Evolutionary conservation across 2,329 filamentous ascomycete genomes (phyloP).

Genomic region (Aspergillus sp.): DNA sequence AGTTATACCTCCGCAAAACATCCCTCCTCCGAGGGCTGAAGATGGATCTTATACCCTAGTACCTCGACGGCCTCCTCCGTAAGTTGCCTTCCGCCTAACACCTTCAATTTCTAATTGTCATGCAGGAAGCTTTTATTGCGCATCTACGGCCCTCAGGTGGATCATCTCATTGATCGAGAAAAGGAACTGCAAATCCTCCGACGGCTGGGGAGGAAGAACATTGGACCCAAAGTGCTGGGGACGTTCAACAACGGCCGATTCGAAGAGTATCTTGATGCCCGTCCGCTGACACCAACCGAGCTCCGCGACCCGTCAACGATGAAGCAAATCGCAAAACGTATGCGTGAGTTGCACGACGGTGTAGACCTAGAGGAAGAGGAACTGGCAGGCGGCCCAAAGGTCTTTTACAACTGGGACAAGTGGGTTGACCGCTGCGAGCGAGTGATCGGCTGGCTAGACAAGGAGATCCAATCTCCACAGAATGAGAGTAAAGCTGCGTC

Average conservation of each 20-base stretch:
- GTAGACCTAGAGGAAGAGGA: constrained; percentile 84
- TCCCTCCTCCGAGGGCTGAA: constrained; percentile 51
- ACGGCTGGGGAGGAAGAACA: constrained; percentile 86
- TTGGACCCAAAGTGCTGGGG: constrained; percentile 86
- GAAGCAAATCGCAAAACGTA: constrained; percentile 92
- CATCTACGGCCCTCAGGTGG: constrained; percentile 92
- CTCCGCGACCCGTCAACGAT: constrained; percentile 82
- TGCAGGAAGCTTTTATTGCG: constrained; percentile 78
- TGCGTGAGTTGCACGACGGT: constrained; percentile 93
- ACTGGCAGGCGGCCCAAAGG: constrained; percentile 74
- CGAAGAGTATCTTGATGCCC: constrained; percentile 89
- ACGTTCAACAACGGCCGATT: constrained; percentile 95
- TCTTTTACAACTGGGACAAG: constrained; percentile 94
- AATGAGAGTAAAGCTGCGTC: constrained; percentile 47
- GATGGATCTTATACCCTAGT: constrained; percentile 44
- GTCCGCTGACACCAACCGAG: constrained; percentile 75
- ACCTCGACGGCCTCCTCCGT: constrained; percentile 57
- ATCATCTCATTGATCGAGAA: constrained; percentile 92
- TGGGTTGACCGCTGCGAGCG: constrained; percentile 72
- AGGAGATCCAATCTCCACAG: constrained; percentile 59
- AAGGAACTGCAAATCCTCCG: constrained; percentile 85
- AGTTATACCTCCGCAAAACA: constrained; percentile 75
- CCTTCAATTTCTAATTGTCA: neutral
- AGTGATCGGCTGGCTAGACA: constrained; percentile 58
- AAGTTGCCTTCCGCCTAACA: constrained; percentile 37